Conservation (phyloP, 140 eudicot species). For the Anethum foeniculum region DNA sequence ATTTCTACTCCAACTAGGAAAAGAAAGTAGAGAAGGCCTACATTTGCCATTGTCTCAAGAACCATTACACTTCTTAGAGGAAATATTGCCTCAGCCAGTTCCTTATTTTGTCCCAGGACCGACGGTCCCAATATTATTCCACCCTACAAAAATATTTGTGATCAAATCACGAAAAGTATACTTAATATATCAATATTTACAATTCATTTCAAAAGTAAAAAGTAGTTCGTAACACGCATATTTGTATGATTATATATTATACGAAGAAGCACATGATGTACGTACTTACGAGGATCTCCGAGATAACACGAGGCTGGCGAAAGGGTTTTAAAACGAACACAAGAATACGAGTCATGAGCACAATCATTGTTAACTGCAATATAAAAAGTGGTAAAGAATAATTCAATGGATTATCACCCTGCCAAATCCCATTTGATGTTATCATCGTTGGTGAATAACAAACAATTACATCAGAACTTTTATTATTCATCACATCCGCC, state of each 20-base stretch:
- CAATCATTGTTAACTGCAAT: background rate
- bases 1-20: slow-evolving; percentile 7
- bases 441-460: background rate
- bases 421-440: background rate
- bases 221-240: too few relatives aligned
- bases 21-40: slow-evolving; percentile 1
- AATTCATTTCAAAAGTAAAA: background rate
- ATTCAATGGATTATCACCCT: slow-evolving; percentile 8
- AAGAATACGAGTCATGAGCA: background rate
- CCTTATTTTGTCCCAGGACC: background rate
- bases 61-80: background rate
- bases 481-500: background rate
- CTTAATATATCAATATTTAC: background rate
- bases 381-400: background rate
- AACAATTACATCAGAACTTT: background rate
- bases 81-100: background rate
- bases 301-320: slow-evolving; percentile 10
- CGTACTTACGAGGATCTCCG: slow-evolving; percentile 2
- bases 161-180: background rate
- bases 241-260: background rate
- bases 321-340: background rate
- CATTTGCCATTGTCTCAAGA: slow-evolving; percentile 4
- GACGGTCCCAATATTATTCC: slow-evolving; percentile 4
- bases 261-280: background rate
- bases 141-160: background rate